phyloP scores from a whole-genome alignment of 176 grass and related monocot genomes.

The Musa troglodytarum region DNA sequence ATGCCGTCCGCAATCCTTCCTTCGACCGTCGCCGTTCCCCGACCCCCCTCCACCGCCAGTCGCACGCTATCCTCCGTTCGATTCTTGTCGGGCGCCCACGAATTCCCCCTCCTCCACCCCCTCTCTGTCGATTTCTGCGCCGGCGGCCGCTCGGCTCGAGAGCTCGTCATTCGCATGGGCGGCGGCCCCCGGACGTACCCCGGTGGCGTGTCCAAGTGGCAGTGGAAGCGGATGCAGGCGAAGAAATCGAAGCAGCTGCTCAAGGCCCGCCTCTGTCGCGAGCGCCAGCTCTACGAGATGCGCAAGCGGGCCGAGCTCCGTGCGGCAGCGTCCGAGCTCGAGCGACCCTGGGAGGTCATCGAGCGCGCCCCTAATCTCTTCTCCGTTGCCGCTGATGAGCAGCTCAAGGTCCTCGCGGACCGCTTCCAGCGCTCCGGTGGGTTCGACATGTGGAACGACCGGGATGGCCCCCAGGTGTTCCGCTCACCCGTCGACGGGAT shows the following conservation, averaged over 20 bases:
- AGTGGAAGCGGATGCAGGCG: conserved; percentile 93
- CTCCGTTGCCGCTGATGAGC: conserved; percentile 72
- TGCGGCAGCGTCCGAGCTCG: conserved; percentile 55
- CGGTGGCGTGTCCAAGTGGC: conserved; percentile 81
- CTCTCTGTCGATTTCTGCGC: neutral
- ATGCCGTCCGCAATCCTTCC: neutral
- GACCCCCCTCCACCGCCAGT: neutral
- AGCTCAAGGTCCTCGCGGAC: conserved; percentile 80
- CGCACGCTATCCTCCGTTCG: neutral
- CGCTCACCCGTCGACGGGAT: conserved; percentile 27
- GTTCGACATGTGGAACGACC: conserved; percentile 93
- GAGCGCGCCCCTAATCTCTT: conserved; percentile 54
- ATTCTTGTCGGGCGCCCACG: neutral
- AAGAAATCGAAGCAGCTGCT: conserved; percentile 87
- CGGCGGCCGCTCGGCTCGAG: conserved; percentile 4
- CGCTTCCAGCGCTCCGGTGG: conserved; percentile 79
- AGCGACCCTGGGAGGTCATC: conserved; percentile 75
- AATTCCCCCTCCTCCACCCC: neutral
- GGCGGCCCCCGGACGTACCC: conserved; percentile 64
- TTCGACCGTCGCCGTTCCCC: neutral
- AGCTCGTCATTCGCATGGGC: conserved; percentile 44
- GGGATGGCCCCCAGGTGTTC: conserved; percentile 74
- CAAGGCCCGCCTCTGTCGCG: conserved; percentile 76
- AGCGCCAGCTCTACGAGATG: conserved; percentile 98
- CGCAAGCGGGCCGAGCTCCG: conserved; percentile 72